Evolutionary conservation across 805 yeast genomes (phyloP), one percentile per base, ranked within the genome.

Genomic region (Cyberlindnera xylosilytica): DNA sequence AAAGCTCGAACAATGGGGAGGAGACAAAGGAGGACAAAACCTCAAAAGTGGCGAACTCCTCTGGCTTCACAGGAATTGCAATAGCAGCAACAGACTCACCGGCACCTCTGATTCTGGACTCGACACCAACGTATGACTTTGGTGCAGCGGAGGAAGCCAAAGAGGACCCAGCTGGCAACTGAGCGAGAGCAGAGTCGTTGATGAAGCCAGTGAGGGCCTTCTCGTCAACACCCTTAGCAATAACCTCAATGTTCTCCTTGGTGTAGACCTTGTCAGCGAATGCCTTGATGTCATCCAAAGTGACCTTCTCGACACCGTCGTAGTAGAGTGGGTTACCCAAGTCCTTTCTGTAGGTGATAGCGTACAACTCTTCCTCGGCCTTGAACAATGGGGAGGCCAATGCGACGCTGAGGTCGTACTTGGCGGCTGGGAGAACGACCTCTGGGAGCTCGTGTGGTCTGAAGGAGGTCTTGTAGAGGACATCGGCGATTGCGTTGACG

Each of bases 361-460:
- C 78, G 70, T 87, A 91, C 61, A 88, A 78, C 53, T 80, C 76
- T 68, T 89, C 97, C 49, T 80, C 64, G 33, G 93, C 95, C 49
- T 71, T 69, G 64, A 71, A 75, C 46, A 68, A 64, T 45, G 87
- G 74, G 54, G 72, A 65, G 13, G 71, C 57, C 44, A 67, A 60
- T 29, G 83, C 81, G 36, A 69, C 66, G n/a, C 69, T 62, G 51
- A 74, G 63, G 65, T 87, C 91, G 60, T 77, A 73, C 52, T 69
- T 64, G 42, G 90, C 89, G 42, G 79, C 79, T 51, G 97, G 98
- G 47, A 79, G 66, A 26, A 87, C 96, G 51, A 79, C 71, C 76
- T 93, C 99, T 42, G 68, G 66, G 48, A 84, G 73, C 73, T 93
- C 97, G 70, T 87, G 88, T 41, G 83, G 81, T 69, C 83, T 84